Conservation (phyloP, 2,329 filamentous ascomycete genomes). For the Fusarium hainanense region DNA sequence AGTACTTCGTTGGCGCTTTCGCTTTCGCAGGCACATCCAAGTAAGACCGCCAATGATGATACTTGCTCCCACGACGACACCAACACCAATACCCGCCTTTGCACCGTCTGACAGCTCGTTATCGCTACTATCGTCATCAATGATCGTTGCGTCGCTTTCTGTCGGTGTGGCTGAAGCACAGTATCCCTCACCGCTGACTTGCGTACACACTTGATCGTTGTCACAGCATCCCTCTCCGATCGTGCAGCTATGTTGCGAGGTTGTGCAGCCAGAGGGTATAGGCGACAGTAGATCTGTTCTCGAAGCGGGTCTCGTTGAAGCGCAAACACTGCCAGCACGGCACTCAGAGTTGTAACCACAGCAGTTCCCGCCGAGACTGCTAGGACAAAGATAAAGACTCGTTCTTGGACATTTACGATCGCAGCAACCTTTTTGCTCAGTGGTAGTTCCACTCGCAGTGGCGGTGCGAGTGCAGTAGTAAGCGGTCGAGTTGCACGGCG, state of each 20-base stretch:
- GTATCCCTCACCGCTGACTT: slow-evolving; percentile 50
- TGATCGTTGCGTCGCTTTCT: slow-evolving; percentile 47
- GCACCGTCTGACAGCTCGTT: slow-evolving; percentile 59
- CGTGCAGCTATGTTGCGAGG: slow-evolving; percentile 57
- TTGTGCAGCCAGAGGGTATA: slow-evolving; percentile 58
- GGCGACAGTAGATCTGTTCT: slow-evolving; percentile 48
- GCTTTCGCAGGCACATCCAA: slow-evolving; percentile 60
- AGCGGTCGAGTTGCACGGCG: slow-evolving; percentile 49
- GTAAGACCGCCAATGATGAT: slow-evolving; percentile 56
- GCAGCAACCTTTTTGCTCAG: slow-evolving; percentile 52
- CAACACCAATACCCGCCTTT: slow-evolving; percentile 68
- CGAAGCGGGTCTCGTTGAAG: slow-evolving; percentile 47
- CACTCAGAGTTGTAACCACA: slow-evolving; percentile 61
- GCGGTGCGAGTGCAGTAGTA: slow-evolving; percentile 51
- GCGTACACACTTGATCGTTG: slow-evolving; percentile 56
- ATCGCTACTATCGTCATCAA: slow-evolving; percentile 42
- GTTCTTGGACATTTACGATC: slow-evolving; percentile 54
- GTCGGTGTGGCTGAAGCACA: slow-evolving; percentile 54
- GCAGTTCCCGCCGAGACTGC: slow-evolving; percentile 59
- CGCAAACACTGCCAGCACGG: slow-evolving; percentile 50
- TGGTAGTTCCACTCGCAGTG: slow-evolving; percentile 45
- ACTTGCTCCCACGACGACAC: slow-evolving; percentile 58
- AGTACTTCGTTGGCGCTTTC: slow-evolving; percentile 44
- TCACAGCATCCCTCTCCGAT: slow-evolving; percentile 64
- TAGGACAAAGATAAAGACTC: slow-evolving; percentile 59